phyloP scores from a whole-genome alignment of 306 rosid species.

The Castanospermum australe region DNA sequence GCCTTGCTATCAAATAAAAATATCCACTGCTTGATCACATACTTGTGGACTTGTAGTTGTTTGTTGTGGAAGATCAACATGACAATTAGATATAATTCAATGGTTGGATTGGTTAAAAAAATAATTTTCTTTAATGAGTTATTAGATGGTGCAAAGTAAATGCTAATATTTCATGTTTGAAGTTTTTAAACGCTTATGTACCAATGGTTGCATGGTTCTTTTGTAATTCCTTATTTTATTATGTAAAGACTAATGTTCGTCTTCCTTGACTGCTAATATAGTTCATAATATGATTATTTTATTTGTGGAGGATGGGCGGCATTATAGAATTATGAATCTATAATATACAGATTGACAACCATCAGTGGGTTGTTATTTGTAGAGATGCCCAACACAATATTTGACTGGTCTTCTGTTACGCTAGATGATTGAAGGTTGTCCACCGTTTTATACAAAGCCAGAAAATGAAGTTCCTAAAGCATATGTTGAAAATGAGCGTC shows the following conservation, averaged over 20 bases:
- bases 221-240: background rate
- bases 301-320: background rate
- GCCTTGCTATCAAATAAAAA: too few relatives aligned
- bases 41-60: too few relatives aligned
- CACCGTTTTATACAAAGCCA: constrained; percentile 41
- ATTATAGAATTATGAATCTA: background rate
- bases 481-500: constrained; percentile 49
- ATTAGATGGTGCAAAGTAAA: background rate
- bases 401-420: constrained; percentile 31
- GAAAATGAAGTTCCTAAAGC: constrained; percentile 57
- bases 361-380: constrained; percentile 4
- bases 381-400: constrained; percentile 1
- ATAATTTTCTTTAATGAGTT: too few relatives aligned
- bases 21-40: too few relatives aligned
- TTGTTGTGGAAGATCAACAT: too few relatives aligned
- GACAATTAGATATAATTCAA: too few relatives aligned
- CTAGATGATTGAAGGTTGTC: constrained; percentile 61
- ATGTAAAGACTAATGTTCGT: background rate
- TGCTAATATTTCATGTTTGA: background rate
- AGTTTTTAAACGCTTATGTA: background rate
- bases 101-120: too few relatives aligned
- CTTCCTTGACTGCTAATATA: background rate
- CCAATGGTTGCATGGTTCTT: background rate
- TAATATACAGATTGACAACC: constrained; percentile 19
- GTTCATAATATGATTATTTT: background rate